These are phyloP conservation scores for Mucor racemosus DNA, from an alignment of 371 early-diverging fungal genomes.

Conservation along the genomic window DNA sequence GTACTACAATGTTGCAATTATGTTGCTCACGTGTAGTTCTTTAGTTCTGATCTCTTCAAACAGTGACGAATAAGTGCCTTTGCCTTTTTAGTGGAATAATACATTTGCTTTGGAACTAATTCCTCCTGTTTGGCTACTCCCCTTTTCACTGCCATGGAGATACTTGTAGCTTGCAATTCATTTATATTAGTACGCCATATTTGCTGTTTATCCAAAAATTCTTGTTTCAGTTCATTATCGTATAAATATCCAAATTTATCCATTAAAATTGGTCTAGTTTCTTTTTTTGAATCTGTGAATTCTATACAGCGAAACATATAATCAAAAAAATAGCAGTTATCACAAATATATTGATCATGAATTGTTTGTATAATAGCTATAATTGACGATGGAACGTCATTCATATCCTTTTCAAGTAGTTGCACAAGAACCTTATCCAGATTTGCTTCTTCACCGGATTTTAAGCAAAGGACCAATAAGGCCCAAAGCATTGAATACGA, in stretches of 20 bases:
- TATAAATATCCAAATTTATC: constrained; percentile 27
- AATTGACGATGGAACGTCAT: constrained; percentile 30
- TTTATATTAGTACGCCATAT: constrained; percentile 31
- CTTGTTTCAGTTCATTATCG: background rate
- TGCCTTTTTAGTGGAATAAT: constrained; percentile 37
- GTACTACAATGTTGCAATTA: background rate
- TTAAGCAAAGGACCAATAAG: constrained; percentile 30
- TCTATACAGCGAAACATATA: constrained; percentile 37
- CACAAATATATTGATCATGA: constrained; percentile 33
- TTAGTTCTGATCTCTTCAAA: constrained; percentile 3
- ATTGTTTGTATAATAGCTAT: constrained; percentile 40
- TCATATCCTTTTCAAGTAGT: background rate
- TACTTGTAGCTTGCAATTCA: constrained; percentile 25
- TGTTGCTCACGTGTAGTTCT: constrained; percentile 12
- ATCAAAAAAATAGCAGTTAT: constrained; percentile 38
- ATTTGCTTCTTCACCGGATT: constrained; percentile 30
- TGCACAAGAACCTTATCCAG: constrained; percentile 24
- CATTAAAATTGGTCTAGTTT: constrained; percentile 1
- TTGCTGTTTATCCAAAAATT: constrained; percentile 17
- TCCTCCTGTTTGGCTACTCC: constrained; percentile 27
- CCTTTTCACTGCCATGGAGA: constrained; percentile 35
- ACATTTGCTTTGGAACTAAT: constrained; percentile 24
- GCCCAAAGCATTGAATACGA: constrained; percentile 39
- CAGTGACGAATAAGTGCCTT: constrained; percentile 40
- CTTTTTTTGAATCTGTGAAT: constrained; percentile 26